Evolutionary conservation across 306 rosid genomes (phyloP), one percentile per base, ranked within the genome.

Genomic region (Glycine tomentella): DNA sequence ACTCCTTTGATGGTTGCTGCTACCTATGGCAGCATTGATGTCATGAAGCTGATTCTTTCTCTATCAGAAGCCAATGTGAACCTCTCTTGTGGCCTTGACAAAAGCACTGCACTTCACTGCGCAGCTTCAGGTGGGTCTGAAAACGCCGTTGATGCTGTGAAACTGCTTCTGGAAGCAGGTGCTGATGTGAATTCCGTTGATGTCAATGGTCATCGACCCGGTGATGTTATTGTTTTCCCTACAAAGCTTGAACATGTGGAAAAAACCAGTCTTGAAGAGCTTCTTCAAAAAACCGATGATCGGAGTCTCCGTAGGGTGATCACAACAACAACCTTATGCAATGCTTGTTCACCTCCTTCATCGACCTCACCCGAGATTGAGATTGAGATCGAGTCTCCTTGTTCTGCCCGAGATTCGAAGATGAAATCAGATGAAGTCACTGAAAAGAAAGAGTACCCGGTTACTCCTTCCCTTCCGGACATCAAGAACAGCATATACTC

Each of bases 1-100:
- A 94, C 93, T 0, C 97, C 98, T 71, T 80, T 94, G 85, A 92
- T 94, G 98, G 97, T 94, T 77, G 97, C 98, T 77, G 97, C 98
- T 77, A 91, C 91, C 1, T 94, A 94, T 82, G 98, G 98, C 1
- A 92, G 94, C 68, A 85, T 90, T 84, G 97, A 92, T 75, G 86
- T 94, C 42, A 81, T 91, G 83, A 90, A 89, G 76, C 61, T 94
- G 76, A 89, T 94, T 81, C 86, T 94, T 70, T 85, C 94, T 63
- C 67, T 89, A 6, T 90, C 96, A 31, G 90, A 61, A 62, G 89
- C 87, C 34, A 93, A 94, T 58, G 75, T 91, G 4, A 92, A 94
- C 62, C 79, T 80, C 3, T 69, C 89, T 9, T 90, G 91, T 8
- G 93, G 98, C n/a, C 80, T 78, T 80, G 97, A 94, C 76, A 77